A percentile compares a stretch with the other conserved stretches of the same genome.
Evolutionary conservation across 1,139 yeast species (phyloP).

Genomic region (Meyerozyma smithsonii): DNA sequence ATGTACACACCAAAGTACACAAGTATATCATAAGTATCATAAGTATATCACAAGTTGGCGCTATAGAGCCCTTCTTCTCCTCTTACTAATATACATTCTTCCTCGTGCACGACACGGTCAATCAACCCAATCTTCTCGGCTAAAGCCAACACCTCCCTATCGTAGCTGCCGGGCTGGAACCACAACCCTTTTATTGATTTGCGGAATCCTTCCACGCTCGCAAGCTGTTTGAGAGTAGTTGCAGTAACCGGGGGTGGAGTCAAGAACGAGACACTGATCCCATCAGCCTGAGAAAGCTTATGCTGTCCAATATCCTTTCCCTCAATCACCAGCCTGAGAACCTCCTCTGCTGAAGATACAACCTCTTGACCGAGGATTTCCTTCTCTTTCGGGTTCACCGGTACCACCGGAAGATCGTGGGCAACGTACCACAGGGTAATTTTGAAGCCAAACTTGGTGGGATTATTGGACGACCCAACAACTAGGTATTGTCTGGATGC

Average conservation of each 20-base stretch:
- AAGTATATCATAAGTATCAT: no score
- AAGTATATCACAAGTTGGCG: conserved; percentile 22
- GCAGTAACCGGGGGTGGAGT: conserved; percentile 67
- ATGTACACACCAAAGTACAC: conserved; percentile 2
- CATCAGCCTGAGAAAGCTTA: conserved; percentile 29
- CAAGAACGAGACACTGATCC: conserved; percentile 56
- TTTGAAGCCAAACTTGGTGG: conserved; percentile 66
- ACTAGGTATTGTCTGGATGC: conserved; percentile 56
- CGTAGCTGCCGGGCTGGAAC: conserved; percentile 82
- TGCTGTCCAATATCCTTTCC: conserved; percentile 23
- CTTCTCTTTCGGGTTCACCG: conserved; percentile 56
- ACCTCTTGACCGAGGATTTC: conserved; percentile 45
- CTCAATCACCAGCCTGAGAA: conserved; percentile 21
- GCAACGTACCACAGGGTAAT: conserved; percentile 64
- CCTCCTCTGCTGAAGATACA: conserved; percentile 28
- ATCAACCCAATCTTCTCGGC: conserved; percentile 35
- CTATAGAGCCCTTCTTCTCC: conserved; percentile 54
- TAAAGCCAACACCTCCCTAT: conserved; percentile 44
- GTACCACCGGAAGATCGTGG: conserved; percentile 56
- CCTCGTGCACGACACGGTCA: conserved; percentile 51
- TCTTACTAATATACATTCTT: conserved; percentile 64
- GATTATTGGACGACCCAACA: conserved; percentile 68
- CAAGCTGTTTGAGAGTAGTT: conserved; percentile 40
- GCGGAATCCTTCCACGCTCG: conserved; percentile 24
- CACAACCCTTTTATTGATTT: conserved; percentile 54